phyloP scores from a whole-genome alignment of 1,139 yeast genomes.

The Spathaspora sp. region DNA sequence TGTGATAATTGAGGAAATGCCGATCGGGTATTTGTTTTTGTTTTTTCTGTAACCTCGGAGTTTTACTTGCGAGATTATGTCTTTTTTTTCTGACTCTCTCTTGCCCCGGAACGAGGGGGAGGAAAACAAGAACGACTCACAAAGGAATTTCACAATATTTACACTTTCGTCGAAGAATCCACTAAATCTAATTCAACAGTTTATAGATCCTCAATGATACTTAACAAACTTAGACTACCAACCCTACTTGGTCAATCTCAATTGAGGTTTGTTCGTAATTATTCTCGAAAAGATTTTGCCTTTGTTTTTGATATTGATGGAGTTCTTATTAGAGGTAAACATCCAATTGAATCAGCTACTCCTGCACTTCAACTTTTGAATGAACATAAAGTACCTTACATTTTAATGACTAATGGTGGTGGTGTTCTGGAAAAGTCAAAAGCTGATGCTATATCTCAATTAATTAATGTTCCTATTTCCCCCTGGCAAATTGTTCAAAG shows the following conservation, averaged over 20 bases:
- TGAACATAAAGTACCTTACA: constrained; percentile 66
- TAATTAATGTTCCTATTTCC: constrained; percentile 46
- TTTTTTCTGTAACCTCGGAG: no score
- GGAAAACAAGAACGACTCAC: no score
- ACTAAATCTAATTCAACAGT: not conserved
- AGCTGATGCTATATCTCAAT: constrained; percentile 53
- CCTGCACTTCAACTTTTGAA: constrained; percentile 62
- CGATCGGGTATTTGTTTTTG: no score
- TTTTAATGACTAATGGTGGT: constrained; percentile 90
- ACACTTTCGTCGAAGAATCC: not conserved
- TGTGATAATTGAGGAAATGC: no score
- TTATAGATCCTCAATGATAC: no score
- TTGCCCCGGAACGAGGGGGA: no score
- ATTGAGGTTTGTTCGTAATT: not conserved
- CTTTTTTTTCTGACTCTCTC: no score
- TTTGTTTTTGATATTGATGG: constrained; percentile 70
- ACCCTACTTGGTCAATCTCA: not conserved
- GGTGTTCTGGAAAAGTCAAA: constrained; percentile 72
- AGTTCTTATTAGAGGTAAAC: constrained; percentile 78
- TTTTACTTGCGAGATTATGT: no score
- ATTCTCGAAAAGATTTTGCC: constrained; percentile 16
- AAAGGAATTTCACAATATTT: no score
- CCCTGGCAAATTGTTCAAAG: constrained; percentile 78
- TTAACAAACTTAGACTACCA: not conserved
- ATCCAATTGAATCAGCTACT: constrained; percentile 66